Conservation (phyloP, 345 rosid species). For the Noccaea bulbosa region DNA sequence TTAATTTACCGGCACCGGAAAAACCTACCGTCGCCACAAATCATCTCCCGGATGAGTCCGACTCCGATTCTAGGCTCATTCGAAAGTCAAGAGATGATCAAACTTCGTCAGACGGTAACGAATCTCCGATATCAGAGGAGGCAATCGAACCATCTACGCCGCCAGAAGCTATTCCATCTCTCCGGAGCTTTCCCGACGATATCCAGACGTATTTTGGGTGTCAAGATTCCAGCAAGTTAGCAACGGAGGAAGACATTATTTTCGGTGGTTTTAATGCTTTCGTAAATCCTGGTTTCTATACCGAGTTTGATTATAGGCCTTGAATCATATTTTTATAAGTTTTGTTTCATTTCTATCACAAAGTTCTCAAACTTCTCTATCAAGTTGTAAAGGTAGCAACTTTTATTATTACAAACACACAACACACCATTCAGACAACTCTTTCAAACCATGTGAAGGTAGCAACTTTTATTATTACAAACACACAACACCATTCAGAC, state of each 20-base stretch:
- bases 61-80: not conserved
- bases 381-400: constrained; percentile 9
- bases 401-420: constrained; percentile 14
- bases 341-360: not conserved
- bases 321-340: constrained; percentile 17
- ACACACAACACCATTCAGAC: not conserved
- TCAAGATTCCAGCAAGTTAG: constrained; percentile 56
- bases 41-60: constrained; percentile 10
- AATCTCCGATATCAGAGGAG: constrained; percentile 61
- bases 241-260: constrained; percentile 55
- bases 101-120: constrained; percentile 25
- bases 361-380: too few relatives aligned
- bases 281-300: constrained; percentile 54
- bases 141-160: constrained; percentile 54
- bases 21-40: constrained; percentile 4
- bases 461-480: too few relatives aligned
- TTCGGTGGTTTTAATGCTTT: constrained; percentile 64
- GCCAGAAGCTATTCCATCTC: constrained; percentile 44
- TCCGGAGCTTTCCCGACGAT: constrained; percentile 75
- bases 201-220: constrained; percentile 72
- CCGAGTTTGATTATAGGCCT: constrained; percentile 49
- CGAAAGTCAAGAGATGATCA: constrained; percentile 22
- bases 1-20: constrained; percentile 15
- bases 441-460: not conserved
- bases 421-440: not conserved